Evolutionary conservation across 805 yeast genomes (phyloP), one percentile per base, ranked within the genome.

Genomic region (Zygosaccharomyces bisporus): DNA sequence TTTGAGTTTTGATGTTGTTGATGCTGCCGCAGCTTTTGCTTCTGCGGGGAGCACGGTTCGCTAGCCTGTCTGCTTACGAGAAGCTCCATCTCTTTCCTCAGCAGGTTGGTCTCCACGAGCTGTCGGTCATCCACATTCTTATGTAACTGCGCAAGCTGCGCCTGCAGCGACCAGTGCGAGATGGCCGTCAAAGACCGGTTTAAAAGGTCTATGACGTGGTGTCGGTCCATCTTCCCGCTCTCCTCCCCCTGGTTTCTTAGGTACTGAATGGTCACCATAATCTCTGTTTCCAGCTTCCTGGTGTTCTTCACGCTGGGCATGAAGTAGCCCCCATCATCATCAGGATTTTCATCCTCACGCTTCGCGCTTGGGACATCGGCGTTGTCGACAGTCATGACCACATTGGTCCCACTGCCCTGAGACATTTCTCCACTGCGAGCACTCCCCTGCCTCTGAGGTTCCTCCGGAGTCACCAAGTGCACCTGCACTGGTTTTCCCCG

Each of bases 121-220:
- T 50, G 53, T 20, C 64, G 38, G 29, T 56, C 58, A 30, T 55
- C 58, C 7, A 42, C 44, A n/a, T 43, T 52, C 39, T 49, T 51
- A 12, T 47, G 46, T 39, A 61, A 45, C 36, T 53, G 56, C 14
- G 55, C 44, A 30, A 62, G 47, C 47, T 58, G 64, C 6, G 62
- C 60, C 43, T 62, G 67, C 16, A 62, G 43, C 18, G 61, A 54
- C 63, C 63, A 62, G 43, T 62, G 67, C 2, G 66, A 55, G 12
- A 61, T 49, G 5, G 65, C 54, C 14, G 57, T 54, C 39, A 62
- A 39, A 5, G 63, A 51, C 9, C 55, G 49, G 43, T 57, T 59
- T 31, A 62, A 46, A 7, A 62, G 47, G 23, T 50, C 45, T 0
- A 61, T 45, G n/a, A 62, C 43, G n/a, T 45, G 41, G 12, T 46